Evolutionary conservation across 2,329 filamentous ascomycete species (phyloP).

Genomic region (Botrytis tulipae): DNA sequence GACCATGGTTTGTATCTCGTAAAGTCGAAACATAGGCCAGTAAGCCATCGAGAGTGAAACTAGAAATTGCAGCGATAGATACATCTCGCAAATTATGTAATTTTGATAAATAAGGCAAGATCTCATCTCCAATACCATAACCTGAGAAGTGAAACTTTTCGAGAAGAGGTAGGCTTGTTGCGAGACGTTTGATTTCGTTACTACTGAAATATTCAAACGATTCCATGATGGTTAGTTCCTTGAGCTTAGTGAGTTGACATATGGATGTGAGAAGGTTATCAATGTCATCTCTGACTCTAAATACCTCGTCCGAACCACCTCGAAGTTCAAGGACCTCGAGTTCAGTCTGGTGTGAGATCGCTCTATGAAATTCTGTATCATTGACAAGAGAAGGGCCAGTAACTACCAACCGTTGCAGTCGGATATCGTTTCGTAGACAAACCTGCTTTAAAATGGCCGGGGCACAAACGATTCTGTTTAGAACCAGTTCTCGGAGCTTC

Average conservation of each 20-base stretch:
- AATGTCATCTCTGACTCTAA: slow-evolving; percentile 44
- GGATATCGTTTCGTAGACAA: slow-evolving; percentile 46
- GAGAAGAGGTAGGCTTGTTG: slow-evolving; percentile 43
- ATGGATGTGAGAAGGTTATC: slow-evolving; percentile 52
- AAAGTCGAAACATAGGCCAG: slow-evolving; percentile 43
- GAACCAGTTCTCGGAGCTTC: slow-evolving; percentile 48
- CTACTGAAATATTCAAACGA: slow-evolving; percentile 52
- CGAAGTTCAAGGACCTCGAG: slow-evolving; percentile 48
- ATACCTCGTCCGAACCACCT: slow-evolving; percentile 48
- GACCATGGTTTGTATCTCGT: slow-evolving; percentile 37
- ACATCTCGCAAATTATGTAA: slow-evolving; percentile 52
- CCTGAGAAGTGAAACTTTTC: slow-evolving; percentile 58
- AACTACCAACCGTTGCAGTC: slow-evolving; percentile 49
- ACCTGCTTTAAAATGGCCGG: slow-evolving; percentile 53
- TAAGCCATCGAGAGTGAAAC: slow-evolving; percentile 53
- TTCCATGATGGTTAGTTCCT: slow-evolving; percentile 51
- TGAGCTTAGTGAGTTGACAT: slow-evolving; percentile 50
- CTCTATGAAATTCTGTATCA: slow-evolving; percentile 52
- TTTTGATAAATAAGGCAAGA: slow-evolving; percentile 45
- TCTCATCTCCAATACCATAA: slow-evolving; percentile 50
- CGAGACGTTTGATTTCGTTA: slow-evolving; percentile 49
- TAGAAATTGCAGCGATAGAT: slow-evolving; percentile 53
- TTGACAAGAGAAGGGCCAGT: slow-evolving; percentile 48
- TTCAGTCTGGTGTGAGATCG: slow-evolving; percentile 49
- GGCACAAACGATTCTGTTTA: slow-evolving; percentile 52